Base-by-base conservation (phyloP, 257 asterid genomes). In the Marsdenia floribunda region DNA sequence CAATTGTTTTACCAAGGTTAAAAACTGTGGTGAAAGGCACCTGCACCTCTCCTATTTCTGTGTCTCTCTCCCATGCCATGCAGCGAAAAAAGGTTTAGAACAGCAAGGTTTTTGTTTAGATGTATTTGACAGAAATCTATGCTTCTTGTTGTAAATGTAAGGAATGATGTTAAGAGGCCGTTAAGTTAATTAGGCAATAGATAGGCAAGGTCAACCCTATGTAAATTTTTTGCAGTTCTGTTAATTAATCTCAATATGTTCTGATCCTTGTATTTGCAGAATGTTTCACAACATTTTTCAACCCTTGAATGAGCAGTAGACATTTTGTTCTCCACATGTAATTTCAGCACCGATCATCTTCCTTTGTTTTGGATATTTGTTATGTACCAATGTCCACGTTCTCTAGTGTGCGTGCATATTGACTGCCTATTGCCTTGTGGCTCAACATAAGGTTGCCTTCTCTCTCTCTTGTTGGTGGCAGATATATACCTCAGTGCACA, bases 71-170 rank as follows among this genome's bases (percentile, higher is more conserved):
- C 68, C 66, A 64, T 46, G 22, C 22, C 47, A 35, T 44, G 42
- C 60, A 64, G 68, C 68, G 7, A n/a, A 18, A 18, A 14, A 72
- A 71, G 81, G 22, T 22, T 37, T 13, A 40, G 38, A 71, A 26
- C 52, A 72, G 76, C 67, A 70, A 72, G 70, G 42, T 42, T 71
- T 55, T 42, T 47, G 71, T 60, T 73, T 58, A 24, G 44, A 3
- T 26, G 59, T 61, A 67, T 61, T 64, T 77, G 59, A 13, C 58
- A 59, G 61, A 71, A 71, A 47, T 72, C 60, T 44, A 46, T 77
- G 73, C 61, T 49, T 37, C 61, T 44, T 78, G 77, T 78, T 72
- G 77, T 64, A 78, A 72, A 77, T 64, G 59, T 49, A 71, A 52
- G 49, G 47, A 8, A 52, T 49, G 47, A 49, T 71, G 18, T 19